Conservation (phyloP, 768 basidiomycete genomes). For the Tylopilus rubrobrunneus region DNA sequence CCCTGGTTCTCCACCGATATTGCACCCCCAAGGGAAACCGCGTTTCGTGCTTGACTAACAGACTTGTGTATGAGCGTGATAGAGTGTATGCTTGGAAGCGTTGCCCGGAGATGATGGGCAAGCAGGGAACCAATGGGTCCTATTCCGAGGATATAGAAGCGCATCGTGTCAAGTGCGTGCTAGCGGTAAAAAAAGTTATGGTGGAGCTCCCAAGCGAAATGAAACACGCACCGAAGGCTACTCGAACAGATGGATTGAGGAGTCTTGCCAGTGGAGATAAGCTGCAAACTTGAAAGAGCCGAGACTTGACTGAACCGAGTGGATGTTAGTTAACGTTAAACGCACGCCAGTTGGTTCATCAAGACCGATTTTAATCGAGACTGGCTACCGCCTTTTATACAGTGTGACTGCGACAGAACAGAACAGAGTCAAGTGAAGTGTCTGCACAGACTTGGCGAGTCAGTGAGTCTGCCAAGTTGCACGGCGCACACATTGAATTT, state of each 20-base stretch:
- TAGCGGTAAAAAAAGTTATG: neutral
- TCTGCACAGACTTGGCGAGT: too few species aligned
- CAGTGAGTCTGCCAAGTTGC: too few species aligned
- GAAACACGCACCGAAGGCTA: neutral
- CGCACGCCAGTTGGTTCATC: too few species aligned
- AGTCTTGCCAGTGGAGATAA: neutral
- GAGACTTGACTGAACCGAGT: too few species aligned
- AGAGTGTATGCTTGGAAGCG: constrained; percentile 46
- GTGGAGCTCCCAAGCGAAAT: neutral
- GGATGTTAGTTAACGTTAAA: too few species aligned
- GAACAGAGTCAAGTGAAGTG: too few species aligned
- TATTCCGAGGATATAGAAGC: constrained; percentile 72
- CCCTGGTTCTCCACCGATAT: constrained; percentile 53
- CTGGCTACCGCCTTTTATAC: too few species aligned
- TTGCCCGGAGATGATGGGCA: constrained; percentile 70
- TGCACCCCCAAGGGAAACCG: constrained; percentile 30
- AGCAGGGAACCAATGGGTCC: constrained; percentile 83
- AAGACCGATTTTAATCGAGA: too few species aligned
- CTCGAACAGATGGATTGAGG: neutral
- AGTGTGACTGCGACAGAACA: too few species aligned
- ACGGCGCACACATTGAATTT: too few species aligned
- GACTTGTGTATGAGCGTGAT: constrained; percentile 71
- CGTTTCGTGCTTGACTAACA: constrained; percentile 33
- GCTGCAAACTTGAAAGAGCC: neutral
- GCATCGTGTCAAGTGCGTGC: constrained; percentile 37